phyloP scores from a whole-genome alignment of 2,329 filamentous ascomycete species.

The Hawksworthiomyces lignivorus region DNA sequence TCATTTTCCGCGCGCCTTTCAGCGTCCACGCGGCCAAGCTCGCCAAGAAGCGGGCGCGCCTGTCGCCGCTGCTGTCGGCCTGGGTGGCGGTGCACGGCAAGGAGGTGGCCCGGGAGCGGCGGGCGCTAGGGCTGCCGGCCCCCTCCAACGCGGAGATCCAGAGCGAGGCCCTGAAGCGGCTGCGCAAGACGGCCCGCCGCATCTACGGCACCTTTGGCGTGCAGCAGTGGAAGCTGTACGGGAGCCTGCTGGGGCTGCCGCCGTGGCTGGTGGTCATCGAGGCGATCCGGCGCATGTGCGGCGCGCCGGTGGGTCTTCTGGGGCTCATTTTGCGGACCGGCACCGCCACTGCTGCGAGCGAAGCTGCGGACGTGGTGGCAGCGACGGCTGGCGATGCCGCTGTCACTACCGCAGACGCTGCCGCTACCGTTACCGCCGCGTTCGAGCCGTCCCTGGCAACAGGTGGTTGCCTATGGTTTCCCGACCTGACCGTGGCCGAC shows the following conservation, averaged over 20 bases:
- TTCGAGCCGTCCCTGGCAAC: conserved; percentile 30
- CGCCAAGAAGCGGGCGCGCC: conserved; percentile 20
- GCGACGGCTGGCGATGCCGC: not conserved
- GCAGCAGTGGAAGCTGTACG: conserved; percentile 39
- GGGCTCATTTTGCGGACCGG: conserved; percentile 23
- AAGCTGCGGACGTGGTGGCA: conserved; percentile 4
- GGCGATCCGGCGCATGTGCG: conserved; percentile 39
- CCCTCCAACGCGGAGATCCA: not conserved
- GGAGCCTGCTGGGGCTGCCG: conserved; percentile 33
- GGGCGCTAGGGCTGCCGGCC: conserved; percentile 8
- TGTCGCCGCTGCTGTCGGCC: conserved; percentile 25
- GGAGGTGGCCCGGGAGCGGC: conserved; percentile 15
- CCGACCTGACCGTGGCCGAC: conserved; percentile 44
- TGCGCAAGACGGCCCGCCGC: conserved; percentile 14
- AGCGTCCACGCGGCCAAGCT: conserved; percentile 30
- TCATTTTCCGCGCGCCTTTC: conserved; percentile 39
- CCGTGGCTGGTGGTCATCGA: conserved; percentile 45
- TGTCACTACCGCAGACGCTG: not conserved
- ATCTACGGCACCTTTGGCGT: conserved; percentile 29
- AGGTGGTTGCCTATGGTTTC: conserved; percentile 49
- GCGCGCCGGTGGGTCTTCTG: conserved; percentile 30
- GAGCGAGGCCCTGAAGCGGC: conserved; percentile 22
- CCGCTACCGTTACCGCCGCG: not conserved
- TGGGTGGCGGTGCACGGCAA: conserved; percentile 24
- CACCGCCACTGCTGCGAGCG: not conserved